phyloP scores from a whole-genome alignment of 192 early-diverging fungal genomes.

The Geranomyces variabilis region DNA sequence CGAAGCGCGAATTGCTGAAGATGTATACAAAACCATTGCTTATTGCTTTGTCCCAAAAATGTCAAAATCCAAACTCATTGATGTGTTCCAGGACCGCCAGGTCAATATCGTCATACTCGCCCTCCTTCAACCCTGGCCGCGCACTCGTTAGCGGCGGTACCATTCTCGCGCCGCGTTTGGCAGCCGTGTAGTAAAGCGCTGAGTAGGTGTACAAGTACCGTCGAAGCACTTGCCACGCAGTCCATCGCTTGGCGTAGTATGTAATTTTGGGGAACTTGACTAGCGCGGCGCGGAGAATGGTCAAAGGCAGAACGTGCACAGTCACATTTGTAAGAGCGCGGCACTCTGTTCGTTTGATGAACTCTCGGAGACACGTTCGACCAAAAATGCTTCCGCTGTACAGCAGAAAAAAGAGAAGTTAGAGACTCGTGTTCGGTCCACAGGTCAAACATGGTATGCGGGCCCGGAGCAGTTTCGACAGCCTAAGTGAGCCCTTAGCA shows the following conservation, averaged over 20 bases:
- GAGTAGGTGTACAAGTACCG: constrained; percentile 51
- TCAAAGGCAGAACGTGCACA: constrained; percentile 36
- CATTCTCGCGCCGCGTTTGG: constrained; percentile 47
- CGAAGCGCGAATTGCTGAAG: too few relatives aligned
- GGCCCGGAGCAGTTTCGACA: too few relatives aligned
- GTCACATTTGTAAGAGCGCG: constrained; percentile 52
- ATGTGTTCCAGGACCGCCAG: constrained; percentile 54
- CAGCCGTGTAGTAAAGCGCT: constrained; percentile 50
- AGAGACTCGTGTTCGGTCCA: neutral
- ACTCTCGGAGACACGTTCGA: constrained; percentile 48
- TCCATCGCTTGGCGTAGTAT: constrained; percentile 60
- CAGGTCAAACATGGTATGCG: too few relatives aligned
- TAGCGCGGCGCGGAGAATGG: constrained; percentile 36
- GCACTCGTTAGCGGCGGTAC: constrained; percentile 45
- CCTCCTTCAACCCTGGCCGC: constrained; percentile 45
- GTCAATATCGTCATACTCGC: constrained; percentile 58
- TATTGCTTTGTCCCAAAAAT: neutral
- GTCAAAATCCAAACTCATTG: constrained; percentile 47
- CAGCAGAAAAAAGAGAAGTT: neutral
- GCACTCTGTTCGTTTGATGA: constrained; percentile 47
- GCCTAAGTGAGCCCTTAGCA: too few relatives aligned
- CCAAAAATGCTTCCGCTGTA: constrained; percentile 50
- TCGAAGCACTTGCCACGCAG: constrained; percentile 50
- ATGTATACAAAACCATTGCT: too few relatives aligned
- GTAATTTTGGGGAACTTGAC: constrained; percentile 50